Conservation (phyloP, 2,329 filamentous ascomycete species). For the Diaporthe vaccinii region DNA sequence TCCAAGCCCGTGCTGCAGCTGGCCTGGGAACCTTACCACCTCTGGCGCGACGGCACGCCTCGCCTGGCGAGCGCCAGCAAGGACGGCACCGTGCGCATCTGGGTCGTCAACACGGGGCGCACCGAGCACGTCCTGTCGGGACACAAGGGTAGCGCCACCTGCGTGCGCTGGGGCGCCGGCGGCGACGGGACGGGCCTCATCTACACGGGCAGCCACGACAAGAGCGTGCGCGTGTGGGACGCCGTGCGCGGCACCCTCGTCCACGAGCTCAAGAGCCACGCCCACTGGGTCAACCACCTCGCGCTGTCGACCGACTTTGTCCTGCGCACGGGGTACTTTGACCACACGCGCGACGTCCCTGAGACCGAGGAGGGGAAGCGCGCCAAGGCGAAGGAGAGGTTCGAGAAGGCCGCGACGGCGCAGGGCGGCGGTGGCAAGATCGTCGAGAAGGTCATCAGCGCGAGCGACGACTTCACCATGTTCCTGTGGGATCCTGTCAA, state of each 20-base stretch:
- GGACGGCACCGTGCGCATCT: constrained; percentile 88
- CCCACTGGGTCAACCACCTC: constrained; percentile 96
- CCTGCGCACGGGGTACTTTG: constrained; percentile 86
- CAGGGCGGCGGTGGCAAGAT: constrained; percentile 75
- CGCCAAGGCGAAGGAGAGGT: constrained; percentile 82
- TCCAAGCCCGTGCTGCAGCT: constrained; percentile 90
- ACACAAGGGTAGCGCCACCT: constrained; percentile 90
- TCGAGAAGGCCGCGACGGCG: constrained; percentile 83
- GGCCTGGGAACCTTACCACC: constrained; percentile 94
- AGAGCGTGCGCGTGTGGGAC: constrained; percentile 93
- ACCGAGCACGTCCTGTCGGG: constrained; percentile 88
- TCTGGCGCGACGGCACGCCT: constrained; percentile 80
- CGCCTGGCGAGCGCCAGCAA: constrained; percentile 90
- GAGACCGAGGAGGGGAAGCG: constrained; percentile 77
- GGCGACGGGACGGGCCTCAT: constrained; percentile 79
- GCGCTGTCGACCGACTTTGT: constrained; percentile 94
- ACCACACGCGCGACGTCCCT: constrained; percentile 81
- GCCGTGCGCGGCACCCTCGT: constrained; percentile 82
- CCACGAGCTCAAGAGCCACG: constrained; percentile 84
- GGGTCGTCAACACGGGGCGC: constrained; percentile 83
- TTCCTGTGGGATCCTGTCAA: constrained; percentile 90
- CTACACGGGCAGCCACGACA: constrained; percentile 90
- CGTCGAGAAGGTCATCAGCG: constrained; percentile 88
- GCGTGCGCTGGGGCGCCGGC: constrained; percentile 84
- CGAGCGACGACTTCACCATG: constrained; percentile 96